Percentiles rank a stretch among this genome's conserved stretches.
Evolutionary conservation across 2,329 filamentous ascomycete species (phyloP).

Genomic region (Phaeophleospora eucalypticola): DNA sequence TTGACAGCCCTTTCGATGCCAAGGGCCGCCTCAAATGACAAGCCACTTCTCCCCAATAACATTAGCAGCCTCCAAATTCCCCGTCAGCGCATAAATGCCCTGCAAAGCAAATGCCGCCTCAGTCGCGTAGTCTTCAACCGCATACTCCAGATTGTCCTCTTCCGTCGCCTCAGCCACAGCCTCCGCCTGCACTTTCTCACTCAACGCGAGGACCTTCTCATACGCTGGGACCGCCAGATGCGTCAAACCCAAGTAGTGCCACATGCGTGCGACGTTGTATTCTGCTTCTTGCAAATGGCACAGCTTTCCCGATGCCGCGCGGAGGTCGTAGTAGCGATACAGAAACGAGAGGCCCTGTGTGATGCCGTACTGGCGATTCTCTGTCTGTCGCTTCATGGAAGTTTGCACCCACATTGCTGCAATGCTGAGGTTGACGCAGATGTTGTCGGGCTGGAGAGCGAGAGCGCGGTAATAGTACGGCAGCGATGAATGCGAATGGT

Average conservation of each 20-base stretch:
- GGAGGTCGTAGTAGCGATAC: slow-evolving; percentile 64
- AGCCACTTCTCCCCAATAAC: slow-evolving; percentile 56
- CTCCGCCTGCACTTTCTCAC: slow-evolving; percentile 41
- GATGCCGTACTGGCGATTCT: slow-evolving; percentile 84
- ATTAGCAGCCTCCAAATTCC: slow-evolving; percentile 59
- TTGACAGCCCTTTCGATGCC: no score
- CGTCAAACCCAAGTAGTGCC: slow-evolving; percentile 69
- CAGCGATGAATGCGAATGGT: slow-evolving; percentile 76
- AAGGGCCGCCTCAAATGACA: no score
- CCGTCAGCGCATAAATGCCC: slow-evolving; percentile 60
- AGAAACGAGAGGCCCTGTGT: slow-evolving; percentile 81
- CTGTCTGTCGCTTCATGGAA: slow-evolving; percentile 80
- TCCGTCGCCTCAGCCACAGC: slow-evolving; percentile 32
- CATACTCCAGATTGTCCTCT: slow-evolving; percentile 16
- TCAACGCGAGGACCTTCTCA: slow-evolving; percentile 52
- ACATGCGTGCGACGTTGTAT: slow-evolving; percentile 74
- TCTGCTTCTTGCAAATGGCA: slow-evolving; percentile 67
- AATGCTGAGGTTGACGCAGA: slow-evolving; percentile 74
- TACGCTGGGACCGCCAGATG: slow-evolving; percentile 73
- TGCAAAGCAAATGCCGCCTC: slow-evolving; percentile 75
- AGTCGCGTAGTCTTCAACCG: slow-evolving; percentile 56
- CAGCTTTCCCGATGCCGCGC: slow-evolving; percentile 40
- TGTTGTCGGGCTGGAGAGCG: slow-evolving; percentile 70
- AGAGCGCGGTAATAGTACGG: slow-evolving; percentile 72
- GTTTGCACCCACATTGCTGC: slow-evolving; percentile 84